A percentile compares a stretch with the other conserved stretches of the same genome.
These are phyloP conservation scores for Chlorella sp. DNA, from an alignment of 139 green algal genomes.

Conservation along the genomic window DNA sequence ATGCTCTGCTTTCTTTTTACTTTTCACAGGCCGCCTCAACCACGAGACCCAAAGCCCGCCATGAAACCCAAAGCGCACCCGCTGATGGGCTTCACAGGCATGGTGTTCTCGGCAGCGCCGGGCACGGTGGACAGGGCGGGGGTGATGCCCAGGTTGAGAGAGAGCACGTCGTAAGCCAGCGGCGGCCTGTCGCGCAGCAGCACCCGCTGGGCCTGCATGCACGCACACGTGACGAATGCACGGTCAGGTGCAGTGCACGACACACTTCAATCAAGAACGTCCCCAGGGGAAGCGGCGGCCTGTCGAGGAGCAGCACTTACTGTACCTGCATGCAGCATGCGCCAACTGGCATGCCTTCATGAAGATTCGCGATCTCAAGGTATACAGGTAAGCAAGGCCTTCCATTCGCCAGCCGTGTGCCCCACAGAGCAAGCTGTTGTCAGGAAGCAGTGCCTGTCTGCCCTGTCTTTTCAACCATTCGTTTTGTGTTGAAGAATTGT, in stretches of 20 bases:
- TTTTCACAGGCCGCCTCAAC: too few relatives aligned
- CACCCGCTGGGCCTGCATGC: slow-evolving; percentile 55
- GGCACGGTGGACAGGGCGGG: slow-evolving; percentile 64
- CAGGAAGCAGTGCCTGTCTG: too few relatives aligned
- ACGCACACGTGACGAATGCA: not conserved
- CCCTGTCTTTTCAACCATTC: too few relatives aligned
- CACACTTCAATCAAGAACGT: not conserved
- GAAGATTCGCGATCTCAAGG: too few relatives aligned
- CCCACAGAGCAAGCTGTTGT: too few relatives aligned
- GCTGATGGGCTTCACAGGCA: slow-evolving; percentile 94
- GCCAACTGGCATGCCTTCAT: not conserved
- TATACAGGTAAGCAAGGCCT: too few relatives aligned
- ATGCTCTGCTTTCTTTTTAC: too few relatives aligned
- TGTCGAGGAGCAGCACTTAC: too few relatives aligned
- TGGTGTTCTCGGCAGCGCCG: slow-evolving; percentile 74
- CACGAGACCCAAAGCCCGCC: not conserved
- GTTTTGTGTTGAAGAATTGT: too few relatives aligned
- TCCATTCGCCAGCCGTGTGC: too few relatives aligned
- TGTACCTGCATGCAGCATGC: too few relatives aligned
- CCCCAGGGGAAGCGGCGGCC: too few relatives aligned
- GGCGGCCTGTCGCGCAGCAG: slow-evolving; percentile 66
- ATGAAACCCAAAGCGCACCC: slow-evolving; percentile 4
- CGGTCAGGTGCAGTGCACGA: not conserved
- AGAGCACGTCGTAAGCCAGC: slow-evolving; percentile 91
- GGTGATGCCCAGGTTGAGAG: slow-evolving; percentile 93